phyloP scores from a whole-genome alignment of 495 filamentous ascomycete genomes.

The Hyphodiscus hymeniophilus region DNA sequence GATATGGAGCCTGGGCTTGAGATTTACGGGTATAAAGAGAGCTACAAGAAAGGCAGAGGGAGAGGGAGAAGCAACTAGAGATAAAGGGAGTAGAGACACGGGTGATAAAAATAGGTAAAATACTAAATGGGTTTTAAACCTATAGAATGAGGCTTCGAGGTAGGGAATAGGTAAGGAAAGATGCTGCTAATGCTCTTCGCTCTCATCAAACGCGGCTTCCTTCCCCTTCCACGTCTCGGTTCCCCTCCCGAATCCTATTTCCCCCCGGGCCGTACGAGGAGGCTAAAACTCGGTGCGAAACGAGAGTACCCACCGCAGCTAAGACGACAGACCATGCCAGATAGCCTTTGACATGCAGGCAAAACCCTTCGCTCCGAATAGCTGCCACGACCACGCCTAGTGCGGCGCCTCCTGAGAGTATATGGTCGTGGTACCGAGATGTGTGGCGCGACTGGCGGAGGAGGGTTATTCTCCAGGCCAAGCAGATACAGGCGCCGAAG shows the following conservation, averaged over 20 bases:
- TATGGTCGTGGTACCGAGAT: neutral
- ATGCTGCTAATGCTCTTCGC: no score
- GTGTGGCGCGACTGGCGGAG: neutral
- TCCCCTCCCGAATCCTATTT: no score
- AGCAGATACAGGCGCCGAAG: neutral
- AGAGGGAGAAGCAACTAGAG: no score
- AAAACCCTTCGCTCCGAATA: neutral
- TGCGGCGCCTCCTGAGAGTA: neutral
- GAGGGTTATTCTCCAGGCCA: neutral
- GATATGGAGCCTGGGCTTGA: no score
- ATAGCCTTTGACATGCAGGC: neutral
- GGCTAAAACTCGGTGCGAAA: neutral
- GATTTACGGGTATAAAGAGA: no score
- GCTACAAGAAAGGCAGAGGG: no score
- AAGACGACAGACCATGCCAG: neutral
- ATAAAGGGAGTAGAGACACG: no score
- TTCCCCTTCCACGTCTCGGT: neutral
- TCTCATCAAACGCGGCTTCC: no score
- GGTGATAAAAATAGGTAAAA: no score
- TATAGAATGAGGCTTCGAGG: no score
- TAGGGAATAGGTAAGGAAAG: no score
- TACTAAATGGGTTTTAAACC: no score
- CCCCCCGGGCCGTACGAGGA: neutral
- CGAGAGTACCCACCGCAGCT: neutral
- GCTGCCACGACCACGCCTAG: neutral